Evolutionary conservation across 805 yeast genomes (phyloP), one percentile per base, ranked within the genome.

Genomic region (Saccharomyces mikatae): DNA sequence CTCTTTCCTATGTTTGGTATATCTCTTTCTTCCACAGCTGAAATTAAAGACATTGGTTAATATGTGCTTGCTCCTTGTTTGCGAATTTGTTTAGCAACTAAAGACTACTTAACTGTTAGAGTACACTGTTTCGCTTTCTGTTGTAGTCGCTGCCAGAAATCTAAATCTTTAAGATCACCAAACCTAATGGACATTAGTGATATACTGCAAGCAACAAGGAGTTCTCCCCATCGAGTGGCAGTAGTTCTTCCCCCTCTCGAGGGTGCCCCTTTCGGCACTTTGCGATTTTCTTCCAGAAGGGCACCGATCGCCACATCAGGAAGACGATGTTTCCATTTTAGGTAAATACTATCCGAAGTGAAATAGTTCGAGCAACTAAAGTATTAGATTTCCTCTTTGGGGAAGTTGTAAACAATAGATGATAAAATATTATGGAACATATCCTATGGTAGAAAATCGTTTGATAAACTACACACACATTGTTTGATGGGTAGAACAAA

Each of bases 41-140:
- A 67, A 14, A 68, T 65, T 54, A 69, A 61, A 22, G 72, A 69
- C 72, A 69, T 69, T 9, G 11, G 30, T 6, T 32, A 6, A 47
- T 49, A 17, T 36, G 24, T 11, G 44, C 17, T 36, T 17, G 17
- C 8, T 36, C 17, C 22, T 17, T 36, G n/a, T 36, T 17, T 8
- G 44, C 44, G 24, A 21, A 36, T 6, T 22, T 36, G 17, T 21
- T n/a, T 36, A 21, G 10, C 24, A 36, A 21, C 44, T 36, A 17
- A 36, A 36, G 24, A 36, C 44, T 17, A 11, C 10, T 9, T 36
- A 17, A 21, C 6, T 24, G 44, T 36, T 6, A 17, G 11, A 36
- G 11, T 36, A 11, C 22, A n/a, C 44, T 36, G 17, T 6, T 6
- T 32, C n/a, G 41, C 13, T 36, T 6, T 24, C 13, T 36, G 13